A percentile compares a stretch with the other conserved stretches of the same genome.
These are phyloP conservation scores for Solanum piurae DNA, from an alignment of 257 asterid species.

Conservation along the genomic window DNA sequence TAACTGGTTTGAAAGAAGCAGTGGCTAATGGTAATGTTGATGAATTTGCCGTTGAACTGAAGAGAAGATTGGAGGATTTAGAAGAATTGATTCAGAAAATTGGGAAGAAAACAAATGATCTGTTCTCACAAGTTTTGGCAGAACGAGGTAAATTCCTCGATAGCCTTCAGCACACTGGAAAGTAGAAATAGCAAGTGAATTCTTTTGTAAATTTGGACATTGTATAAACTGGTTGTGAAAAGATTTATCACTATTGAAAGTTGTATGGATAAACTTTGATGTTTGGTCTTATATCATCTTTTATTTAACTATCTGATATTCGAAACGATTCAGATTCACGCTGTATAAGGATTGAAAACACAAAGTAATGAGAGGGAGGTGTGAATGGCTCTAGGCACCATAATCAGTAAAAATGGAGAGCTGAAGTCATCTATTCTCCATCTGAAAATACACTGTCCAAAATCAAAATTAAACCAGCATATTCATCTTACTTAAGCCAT, in stretches of 20 bases:
- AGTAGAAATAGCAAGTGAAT: not conserved
- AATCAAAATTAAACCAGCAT: not conserved
- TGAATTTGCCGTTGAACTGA: slow-evolving; percentile 15
- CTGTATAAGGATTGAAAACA: not conserved
- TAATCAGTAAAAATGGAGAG: not conserved
- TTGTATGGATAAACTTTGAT: not conserved
- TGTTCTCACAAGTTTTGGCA: slow-evolving; percentile 41
- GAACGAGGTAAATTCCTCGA: slow-evolving; percentile 46
- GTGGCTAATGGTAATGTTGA: not conserved
- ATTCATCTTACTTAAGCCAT: not conserved
- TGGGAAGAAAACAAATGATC: slow-evolving; percentile 23
- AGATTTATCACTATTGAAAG: not conserved
- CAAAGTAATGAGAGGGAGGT: not conserved
- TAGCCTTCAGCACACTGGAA: slow-evolving; percentile 15
- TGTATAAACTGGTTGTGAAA: not conserved
- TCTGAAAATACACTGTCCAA: not conserved
- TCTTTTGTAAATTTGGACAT: not conserved
- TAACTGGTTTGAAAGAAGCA: not conserved
- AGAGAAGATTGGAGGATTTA: slow-evolving; percentile 25
- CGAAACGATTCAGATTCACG: not conserved
- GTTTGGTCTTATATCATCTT: not conserved
- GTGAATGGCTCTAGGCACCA: not conserved
- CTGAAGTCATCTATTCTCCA: not conserved
- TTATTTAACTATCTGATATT: not conserved
- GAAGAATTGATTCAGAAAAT: slow-evolving; percentile 20